Base-by-base conservation (phyloP, 2,329 filamentous ascomycete species). In the Chaetomium sp. region DNA sequence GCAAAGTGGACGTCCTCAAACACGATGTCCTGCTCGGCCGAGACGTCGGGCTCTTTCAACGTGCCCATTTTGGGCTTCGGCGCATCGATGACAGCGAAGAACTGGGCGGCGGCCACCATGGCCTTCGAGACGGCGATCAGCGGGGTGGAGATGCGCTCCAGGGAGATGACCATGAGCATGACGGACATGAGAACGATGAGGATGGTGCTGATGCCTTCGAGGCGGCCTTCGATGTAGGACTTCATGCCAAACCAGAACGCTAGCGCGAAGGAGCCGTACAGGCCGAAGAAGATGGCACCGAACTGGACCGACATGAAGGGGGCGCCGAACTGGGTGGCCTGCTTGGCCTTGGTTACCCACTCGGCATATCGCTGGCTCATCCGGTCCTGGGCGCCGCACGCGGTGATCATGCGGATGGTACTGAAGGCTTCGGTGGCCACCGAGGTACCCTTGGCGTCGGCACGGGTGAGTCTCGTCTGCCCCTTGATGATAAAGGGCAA, bases 1-100 rank as follows among this genome's bases (percentile, higher is more conserved):
- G 89, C 85, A 71, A 93, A 93, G n/a, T 82, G 84, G 12, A 93
- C 84, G 50, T 86, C 80, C 12, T 85, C 77, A 49, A 93, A 85
- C 5, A 82, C 76, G 57, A 91, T 88, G 59, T 89, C 83, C 21
- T 78, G 76, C 6, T 74, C 76, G 1, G 80, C 78, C 1, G 80
- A 81, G 21, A 83, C 80, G n/a, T 84, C 80, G 0, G 82, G 82
- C 0, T 76, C 80, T 61, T 73, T 80, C 5, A 85, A 72, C 5
- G 77, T 78, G 27, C 77, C 79, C 0, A 66, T 71, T 0, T 72
- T 70, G 2, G 81, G 78, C 60, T 75, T 77, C 1, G 80, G 80
- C 4, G 80, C 78, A 61, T 83, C 81, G 64, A 83, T 83, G 64
- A 86, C 81, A 50, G 78, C 78, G 67, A 86, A 85, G 70, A 87